Conservation (phyloP, 192 early-diverging fungal species). For the Coemansia umbellata region DNA sequence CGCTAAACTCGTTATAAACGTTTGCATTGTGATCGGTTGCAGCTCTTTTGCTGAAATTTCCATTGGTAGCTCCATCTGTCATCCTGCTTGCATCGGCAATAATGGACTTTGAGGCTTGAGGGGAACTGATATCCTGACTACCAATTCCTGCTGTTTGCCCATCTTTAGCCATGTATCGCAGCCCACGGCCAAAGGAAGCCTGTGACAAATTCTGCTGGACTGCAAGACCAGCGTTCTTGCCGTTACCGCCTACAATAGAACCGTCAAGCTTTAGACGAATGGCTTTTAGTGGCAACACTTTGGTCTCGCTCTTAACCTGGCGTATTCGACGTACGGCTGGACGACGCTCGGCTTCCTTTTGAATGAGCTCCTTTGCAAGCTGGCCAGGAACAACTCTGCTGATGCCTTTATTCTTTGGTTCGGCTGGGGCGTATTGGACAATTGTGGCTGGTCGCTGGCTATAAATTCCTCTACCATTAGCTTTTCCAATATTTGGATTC, state of each 20-base stretch:
- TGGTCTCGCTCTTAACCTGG: constrained; percentile 39
- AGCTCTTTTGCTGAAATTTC: background rate
- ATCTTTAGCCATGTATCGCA: constrained; percentile 15
- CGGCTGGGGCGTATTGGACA: constrained; percentile 27
- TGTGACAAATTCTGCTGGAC: background rate
- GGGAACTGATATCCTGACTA: background rate
- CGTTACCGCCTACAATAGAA: constrained; percentile 19
- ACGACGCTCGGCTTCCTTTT: constrained; percentile 20
- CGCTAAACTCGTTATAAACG: constrained; percentile 24
- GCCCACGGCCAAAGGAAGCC: background rate
- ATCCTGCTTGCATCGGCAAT: background rate
- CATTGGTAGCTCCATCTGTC: background rate
- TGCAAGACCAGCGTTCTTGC: background rate
- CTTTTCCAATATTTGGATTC: background rate
- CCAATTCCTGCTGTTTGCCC: constrained; percentile 2
- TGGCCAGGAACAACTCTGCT: constrained; percentile 37
- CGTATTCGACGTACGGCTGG: constrained; percentile 37
- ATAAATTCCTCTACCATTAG: background rate
- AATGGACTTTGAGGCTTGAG: background rate
- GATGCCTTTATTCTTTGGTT: constrained; percentile 25
- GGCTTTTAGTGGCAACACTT: constrained; percentile 39
- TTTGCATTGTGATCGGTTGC: background rate
- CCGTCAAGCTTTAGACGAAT: constrained; percentile 40
- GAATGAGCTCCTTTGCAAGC: constrained; percentile 21
- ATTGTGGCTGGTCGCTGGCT: constrained; percentile 6